Conservation (phyloP, 257 asterid species). For the Fraxinus quadrangulata region DNA sequence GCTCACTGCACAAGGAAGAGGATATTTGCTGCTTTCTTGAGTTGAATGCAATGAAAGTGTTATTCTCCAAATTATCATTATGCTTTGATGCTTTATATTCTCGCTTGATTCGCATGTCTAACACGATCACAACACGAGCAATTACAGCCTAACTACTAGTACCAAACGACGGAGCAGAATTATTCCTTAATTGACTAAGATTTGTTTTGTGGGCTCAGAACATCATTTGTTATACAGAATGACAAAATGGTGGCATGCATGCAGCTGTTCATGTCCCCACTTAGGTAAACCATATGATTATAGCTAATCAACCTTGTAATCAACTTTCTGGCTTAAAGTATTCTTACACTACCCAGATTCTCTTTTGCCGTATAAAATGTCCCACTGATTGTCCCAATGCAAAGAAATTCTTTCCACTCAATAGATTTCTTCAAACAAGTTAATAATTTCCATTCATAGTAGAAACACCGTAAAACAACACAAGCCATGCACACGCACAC, state of each 20-base stretch:
- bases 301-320: slow-evolving; percentile 1
- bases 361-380: neutral
- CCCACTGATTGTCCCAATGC: neutral
- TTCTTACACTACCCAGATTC: neutral
- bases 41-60: neutral
- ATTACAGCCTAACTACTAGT: too few relatives aligned
- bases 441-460: neutral
- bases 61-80: neutral
- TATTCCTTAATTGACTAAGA: neutral
- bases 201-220: neutral
- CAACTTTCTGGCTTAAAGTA: neutral
- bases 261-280: neutral
- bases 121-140: too few relatives aligned
- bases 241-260: neutral
- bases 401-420: neutral
- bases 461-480: neutral
- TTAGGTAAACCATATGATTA: neutral
- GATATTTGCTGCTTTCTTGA: neutral
- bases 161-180: neutral
- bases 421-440: neutral
- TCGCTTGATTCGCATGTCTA: too few relatives aligned
- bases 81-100: too few relatives aligned
- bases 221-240: neutral
- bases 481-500: neutral
- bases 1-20: neutral